Evolutionary conservation across 768 basidiomycete genomes (phyloP), one percentile per base, ranked within the genome.

Genomic region (Rhizopogon salebrosus): DNA sequence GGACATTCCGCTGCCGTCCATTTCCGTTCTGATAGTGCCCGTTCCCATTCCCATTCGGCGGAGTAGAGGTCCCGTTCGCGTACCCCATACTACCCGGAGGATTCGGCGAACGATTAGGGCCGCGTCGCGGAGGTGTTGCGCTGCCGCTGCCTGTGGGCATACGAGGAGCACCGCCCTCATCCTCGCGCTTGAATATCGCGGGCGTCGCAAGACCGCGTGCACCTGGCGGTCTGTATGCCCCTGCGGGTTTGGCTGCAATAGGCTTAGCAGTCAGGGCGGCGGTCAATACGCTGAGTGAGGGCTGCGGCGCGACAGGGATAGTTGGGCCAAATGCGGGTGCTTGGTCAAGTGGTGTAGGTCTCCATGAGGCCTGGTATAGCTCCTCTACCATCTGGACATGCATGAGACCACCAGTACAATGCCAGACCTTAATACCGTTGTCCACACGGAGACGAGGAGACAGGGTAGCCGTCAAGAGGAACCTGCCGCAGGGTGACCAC

Each of bases 361-460:
- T 75, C 94, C 93, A 95, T 1, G 81, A 74, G 0, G 82, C 78
- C 70, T 97, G 93, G 69, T 98, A 98, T 13, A 97, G 79, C 65
- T 98, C 95, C 3, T 97, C 92, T 50, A 83, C 70, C 42, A 74
- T 63, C 65, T 97, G 92, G 18, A 89, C 73, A 57, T 98, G 92
- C 50, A 97, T 64, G n/a, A 98, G 80, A 1, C 84, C 78, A 8
- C 97, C 95, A 0, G 84, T 79, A 67, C 91, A 94, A 67, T 95
- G 94, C 89, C 88, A 98, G 55, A 99, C 78, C 73, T 95, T 97
- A 69, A 98, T 84, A 1, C 95, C 94, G 60, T 98, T 98, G 73
- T 99, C 97, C 54, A 99, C 97, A 36, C 97, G 84, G 45, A 98
- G 73, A 22, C 97, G 83, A 0, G 97, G 97, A 16, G 90, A 94